Conservation (phyloP, 192 early-diverging fungal genomes). For the Umbelopsis ramanniana region DNA sequence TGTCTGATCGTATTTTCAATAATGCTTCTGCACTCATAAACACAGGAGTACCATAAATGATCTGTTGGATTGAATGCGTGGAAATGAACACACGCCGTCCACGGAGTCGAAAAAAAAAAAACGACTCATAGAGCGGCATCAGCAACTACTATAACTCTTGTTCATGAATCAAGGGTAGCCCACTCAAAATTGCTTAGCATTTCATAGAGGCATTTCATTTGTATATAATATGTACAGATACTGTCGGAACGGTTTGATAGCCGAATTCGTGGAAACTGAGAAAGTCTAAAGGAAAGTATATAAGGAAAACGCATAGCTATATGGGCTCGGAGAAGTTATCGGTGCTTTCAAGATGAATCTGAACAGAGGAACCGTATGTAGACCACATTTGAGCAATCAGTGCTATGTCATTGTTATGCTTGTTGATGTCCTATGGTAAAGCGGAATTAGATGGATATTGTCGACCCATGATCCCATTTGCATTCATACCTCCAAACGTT, state of each 20-base stretch:
- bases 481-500: conserved; percentile 34
- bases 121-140: too few relatives aligned
- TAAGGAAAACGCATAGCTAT: background rate
- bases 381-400: conserved; percentile 44
- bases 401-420: conserved; percentile 39
- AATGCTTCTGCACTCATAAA: too few relatives aligned
- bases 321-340: conserved; percentile 34
- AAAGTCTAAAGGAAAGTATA: background rate
- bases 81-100: too few relatives aligned
- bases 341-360: conserved; percentile 43
- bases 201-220: too few relatives aligned
- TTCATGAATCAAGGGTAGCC: too few relatives aligned
- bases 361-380: conserved; percentile 42
- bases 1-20: too few relatives aligned
- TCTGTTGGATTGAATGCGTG: too few relatives aligned
- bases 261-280: background rate
- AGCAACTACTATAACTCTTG: too few relatives aligned
- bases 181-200: too few relatives aligned
- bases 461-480: background rate
- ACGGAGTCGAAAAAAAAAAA: too few relatives aligned
- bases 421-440: conserved; percentile 39
- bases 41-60: too few relatives aligned
- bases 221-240: too few relatives aligned
- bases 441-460: background rate
- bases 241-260: background rate